Evolutionary conservation across 495 filamentous ascomycete genomes (phyloP).

Genomic region (Glarea lozoyensis): DNA sequence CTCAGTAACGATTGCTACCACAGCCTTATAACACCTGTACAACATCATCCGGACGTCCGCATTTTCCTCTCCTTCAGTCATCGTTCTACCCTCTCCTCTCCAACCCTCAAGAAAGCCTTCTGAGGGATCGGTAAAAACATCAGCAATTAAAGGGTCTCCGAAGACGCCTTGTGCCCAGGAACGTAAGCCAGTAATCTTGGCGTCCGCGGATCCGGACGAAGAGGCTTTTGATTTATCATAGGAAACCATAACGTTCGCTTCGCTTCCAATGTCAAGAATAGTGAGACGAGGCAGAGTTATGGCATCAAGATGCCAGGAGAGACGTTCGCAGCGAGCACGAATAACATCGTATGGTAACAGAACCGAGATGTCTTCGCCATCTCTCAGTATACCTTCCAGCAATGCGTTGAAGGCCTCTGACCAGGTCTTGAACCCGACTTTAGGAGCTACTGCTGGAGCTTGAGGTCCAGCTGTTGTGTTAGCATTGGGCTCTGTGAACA

Average conservation of each 20-base stretch:
- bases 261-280: constrained; percentile 43
- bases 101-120: constrained; percentile 37
- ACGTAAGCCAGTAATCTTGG: constrained; percentile 14
- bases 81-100: constrained; percentile 14
- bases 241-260: constrained; percentile 50
- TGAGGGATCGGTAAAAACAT: constrained; percentile 36
- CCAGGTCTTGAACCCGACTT: constrained; percentile 47
- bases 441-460: constrained; percentile 24
- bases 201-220: not conserved
- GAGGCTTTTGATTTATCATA: constrained; percentile 21
- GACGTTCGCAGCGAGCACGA: constrained; percentile 38
- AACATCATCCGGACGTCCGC: constrained; percentile 30
- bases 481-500: constrained; percentile 35
- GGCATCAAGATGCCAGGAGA: constrained; percentile 43
- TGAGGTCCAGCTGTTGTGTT: constrained; percentile 26
- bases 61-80: constrained; percentile 30
- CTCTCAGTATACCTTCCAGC: constrained; percentile 54
- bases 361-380: constrained; percentile 63
- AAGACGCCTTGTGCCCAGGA: constrained; percentile 48
- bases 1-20: constrained; percentile 33
- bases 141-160: constrained; percentile 48
- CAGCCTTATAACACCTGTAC: constrained; percentile 40
- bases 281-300: constrained; percentile 47
- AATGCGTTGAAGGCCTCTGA: constrained; percentile 49
- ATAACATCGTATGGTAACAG: constrained; percentile 57